Base-by-base conservation (phyloP, 179 eudicot species). In the Patellifolia procumbens region DNA sequence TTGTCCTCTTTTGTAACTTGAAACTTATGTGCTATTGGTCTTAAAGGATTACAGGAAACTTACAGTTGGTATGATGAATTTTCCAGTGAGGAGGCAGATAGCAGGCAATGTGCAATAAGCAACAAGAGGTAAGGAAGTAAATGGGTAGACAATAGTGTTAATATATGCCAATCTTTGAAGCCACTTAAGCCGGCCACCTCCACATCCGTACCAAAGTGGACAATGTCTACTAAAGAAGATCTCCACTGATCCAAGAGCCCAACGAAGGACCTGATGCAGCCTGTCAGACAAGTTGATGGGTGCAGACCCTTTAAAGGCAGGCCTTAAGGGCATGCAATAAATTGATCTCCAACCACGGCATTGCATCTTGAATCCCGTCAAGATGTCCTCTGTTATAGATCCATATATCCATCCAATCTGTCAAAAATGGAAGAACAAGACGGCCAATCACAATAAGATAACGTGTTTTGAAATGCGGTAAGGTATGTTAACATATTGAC, bases 401-500 rank as follows among this genome's bases (percentile, higher is more conserved):
- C 88, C 88, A 32, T 86, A 86, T 34, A 86, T 86, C 88, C 88
- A 86, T 22, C 88, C 88, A 76, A 86, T 86, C 88, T 86, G 88
- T 63, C 67, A 42, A 52, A n/a, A 37, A 63, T 59, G 29, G 64
- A 81, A 37, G 16, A 58, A 37, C 32, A 3, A n/a, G 6, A 35
- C 16, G 16, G 2, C 37, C 53, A 65, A 28, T 37, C 22, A 63
- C 45, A 2, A 49, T 53, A 56, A 52, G 12, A 26, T 3, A 8
- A 7, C 32, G 15, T 24, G 24, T 26, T 28, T 31, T 1, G 10
- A 32, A 4, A 17, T 31, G 35, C 15, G 20, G 16, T 1, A 9
- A 61, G 13, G 39, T 61, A 2, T 31, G 37, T 19, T 17, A 7
- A 11, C n/a, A 7, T 7, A 35, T 10, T 11, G 42, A 34, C 24